Evolutionary conservation across 1,284 basidiomycete species (phyloP).

Genomic region (Tilletia caries): DNA sequence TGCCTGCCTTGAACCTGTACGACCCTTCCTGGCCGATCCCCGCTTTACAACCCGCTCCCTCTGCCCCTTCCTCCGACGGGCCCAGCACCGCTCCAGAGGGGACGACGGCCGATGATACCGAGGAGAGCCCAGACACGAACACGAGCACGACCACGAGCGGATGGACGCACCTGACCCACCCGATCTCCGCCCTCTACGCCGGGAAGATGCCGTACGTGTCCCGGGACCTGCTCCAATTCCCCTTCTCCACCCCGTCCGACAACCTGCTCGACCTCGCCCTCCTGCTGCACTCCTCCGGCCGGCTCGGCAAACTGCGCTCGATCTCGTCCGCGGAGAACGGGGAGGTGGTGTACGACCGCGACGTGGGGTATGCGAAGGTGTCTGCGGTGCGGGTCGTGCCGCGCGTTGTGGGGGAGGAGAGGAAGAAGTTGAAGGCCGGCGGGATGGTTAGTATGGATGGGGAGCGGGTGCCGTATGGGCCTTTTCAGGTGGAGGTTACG

Average conservation of each 20-base stretch:
- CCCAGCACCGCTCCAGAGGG: background rate
- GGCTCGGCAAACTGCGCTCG: conserved; percentile 36
- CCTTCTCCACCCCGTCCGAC: conserved; percentile 43
- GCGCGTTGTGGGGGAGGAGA: conserved; percentile 29
- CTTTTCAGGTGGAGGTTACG: conserved; percentile 80
- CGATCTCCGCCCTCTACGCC: conserved; percentile 42
- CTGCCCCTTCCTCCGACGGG: too few relatives aligned
- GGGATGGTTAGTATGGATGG: conserved; percentile 65
- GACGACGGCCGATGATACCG: background rate
- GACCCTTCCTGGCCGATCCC: conserved; percentile 37
- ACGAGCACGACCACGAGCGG: background rate
- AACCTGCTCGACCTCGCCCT: conserved; percentile 42
- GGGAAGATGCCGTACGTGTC: conserved; percentile 50
- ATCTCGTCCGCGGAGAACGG: conserved; percentile 40
- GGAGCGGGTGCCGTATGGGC: conserved; percentile 73
- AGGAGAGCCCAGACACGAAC: background rate
- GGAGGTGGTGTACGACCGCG: conserved; percentile 35
- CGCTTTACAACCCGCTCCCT: background rate
- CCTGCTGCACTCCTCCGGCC: conserved; percentile 36
- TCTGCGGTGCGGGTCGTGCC: conserved; percentile 49
- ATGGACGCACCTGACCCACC: conserved; percentile 35
- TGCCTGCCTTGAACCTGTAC: conserved; percentile 24
- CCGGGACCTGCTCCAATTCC: conserved; percentile 50
- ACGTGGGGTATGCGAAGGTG: conserved; percentile 44
- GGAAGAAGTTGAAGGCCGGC: conserved; percentile 25